Conservation (phyloP, 2,329 filamentous ascomycete species). For the Didymosphaeria variabile region DNA sequence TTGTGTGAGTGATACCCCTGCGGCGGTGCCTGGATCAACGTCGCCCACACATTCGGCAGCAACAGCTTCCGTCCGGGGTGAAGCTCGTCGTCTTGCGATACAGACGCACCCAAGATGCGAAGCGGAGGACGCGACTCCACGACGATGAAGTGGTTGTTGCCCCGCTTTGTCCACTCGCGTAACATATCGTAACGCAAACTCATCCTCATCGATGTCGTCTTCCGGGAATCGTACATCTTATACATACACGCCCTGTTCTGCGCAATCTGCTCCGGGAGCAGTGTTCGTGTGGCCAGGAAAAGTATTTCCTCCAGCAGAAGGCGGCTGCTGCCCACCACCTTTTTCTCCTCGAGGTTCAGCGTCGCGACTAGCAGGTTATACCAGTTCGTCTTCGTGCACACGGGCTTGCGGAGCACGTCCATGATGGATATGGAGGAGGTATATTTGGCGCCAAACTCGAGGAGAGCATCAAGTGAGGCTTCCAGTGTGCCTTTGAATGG, state of each 20-base stretch:
- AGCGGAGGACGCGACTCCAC: constrained; percentile 11
- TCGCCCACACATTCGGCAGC: constrained; percentile 34
- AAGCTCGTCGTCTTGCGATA: not conserved
- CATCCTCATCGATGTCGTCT: constrained; percentile 28
- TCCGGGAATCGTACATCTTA: constrained; percentile 29
- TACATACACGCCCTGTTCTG: constrained; percentile 34
- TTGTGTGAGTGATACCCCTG: constrained; percentile 28
- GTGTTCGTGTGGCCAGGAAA: constrained; percentile 33
- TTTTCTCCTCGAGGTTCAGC: not conserved
- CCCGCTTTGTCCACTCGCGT: constrained; percentile 29
- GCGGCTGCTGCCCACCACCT: not conserved
- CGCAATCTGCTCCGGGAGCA: constrained; percentile 38
- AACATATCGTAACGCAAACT: constrained; percentile 42
- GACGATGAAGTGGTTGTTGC: constrained; percentile 17
- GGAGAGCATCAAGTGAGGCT: constrained; percentile 33
- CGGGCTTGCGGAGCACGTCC: constrained; percentile 18
- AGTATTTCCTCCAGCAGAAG: constrained; percentile 33
- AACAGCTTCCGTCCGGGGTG: constrained; percentile 15
- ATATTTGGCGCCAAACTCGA: constrained; percentile 20
- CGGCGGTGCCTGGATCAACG: constrained; percentile 31
- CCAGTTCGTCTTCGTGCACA: constrained; percentile 27
- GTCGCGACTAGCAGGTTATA: constrained; percentile 6
- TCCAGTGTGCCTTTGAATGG: constrained; percentile 36
- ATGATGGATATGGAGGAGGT: constrained; percentile 7
- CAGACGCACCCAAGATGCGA: not conserved